phyloP scores from a whole-genome alignment of 1,139 yeast species.

The Casaregolazyma suthepensis region DNA sequence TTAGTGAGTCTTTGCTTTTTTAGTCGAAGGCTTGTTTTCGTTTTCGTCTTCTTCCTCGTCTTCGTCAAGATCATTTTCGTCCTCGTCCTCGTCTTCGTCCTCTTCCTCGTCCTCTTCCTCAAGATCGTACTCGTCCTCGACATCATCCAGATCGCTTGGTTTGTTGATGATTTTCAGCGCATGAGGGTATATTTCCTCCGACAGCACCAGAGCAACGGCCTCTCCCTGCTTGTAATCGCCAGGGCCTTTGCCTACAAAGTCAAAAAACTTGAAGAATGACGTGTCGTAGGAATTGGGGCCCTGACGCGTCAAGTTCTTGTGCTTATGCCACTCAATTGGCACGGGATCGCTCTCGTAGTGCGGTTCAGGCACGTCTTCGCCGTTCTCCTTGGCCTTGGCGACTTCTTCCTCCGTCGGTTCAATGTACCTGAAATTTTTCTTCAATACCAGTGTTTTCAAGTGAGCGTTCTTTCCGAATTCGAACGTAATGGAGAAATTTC shows the following conservation, averaged over 20 bases:
- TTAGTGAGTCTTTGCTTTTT: conserved; percentile 7
- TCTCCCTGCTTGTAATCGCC: conserved; percentile 32
- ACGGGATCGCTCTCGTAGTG: conserved; percentile 28
- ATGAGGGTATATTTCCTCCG: conserved; percentile 37
- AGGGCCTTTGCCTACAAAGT: conserved; percentile 30
- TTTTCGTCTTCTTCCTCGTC: conserved; percentile 20
- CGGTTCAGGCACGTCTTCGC: conserved; percentile 20
- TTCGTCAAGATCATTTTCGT: conserved; percentile 26
- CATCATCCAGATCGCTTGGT: conserved; percentile 21
- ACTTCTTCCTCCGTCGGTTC: conserved; percentile 20
- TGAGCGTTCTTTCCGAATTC: conserved; percentile 33
- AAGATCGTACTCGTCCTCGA: conserved; percentile 26
- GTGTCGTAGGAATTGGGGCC: conserved; percentile 20
- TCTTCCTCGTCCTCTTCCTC: conserved; percentile 24
- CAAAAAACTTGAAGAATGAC: conserved; percentile 36
- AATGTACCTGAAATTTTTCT: conserved; percentile 25
- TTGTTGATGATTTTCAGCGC: conserved; percentile 32
- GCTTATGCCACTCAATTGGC: conserved; percentile 33
- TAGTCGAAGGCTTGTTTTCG: conserved; percentile 20
- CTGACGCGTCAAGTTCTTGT: conserved; percentile 27
- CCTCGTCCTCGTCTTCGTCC: conserved; percentile 21
- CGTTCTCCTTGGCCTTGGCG: conserved; percentile 17
- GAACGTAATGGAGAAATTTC: conserved; percentile 28
- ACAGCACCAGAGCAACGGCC: conserved; percentile 32
- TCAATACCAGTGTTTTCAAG: conserved; percentile 21